Percentiles rank a stretch among this genome's conserved stretches.
phyloP scores from a whole-genome alignment of 2,329 filamentous ascomycete species.

The Ambrosiella xylebori region DNA sequence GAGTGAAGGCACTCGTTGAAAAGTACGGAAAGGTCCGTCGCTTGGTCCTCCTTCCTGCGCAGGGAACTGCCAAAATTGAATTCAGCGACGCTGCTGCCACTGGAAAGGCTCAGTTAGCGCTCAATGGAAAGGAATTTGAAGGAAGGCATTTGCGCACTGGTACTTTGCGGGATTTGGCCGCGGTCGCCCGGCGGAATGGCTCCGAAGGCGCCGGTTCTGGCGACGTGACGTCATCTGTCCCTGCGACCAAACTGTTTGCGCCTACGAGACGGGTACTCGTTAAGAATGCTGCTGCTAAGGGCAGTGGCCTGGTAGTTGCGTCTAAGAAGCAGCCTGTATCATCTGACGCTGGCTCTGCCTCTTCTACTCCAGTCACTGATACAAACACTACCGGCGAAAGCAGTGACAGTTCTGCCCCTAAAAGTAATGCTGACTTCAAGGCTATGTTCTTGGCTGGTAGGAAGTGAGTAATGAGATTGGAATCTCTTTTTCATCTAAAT shows the following conservation, averaged over 20 bases:
- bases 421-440: constrained; percentile 42
- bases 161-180: constrained; percentile 35
- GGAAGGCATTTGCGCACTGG: constrained; percentile 38
- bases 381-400: constrained; percentile 17
- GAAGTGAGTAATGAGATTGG: constrained; percentile 5
- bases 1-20: constrained; percentile 57
- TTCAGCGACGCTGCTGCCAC: constrained; percentile 53
- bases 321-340: constrained; percentile 21
- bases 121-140: constrained; percentile 39
- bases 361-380: constrained; percentile 3
- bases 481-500: not conserved
- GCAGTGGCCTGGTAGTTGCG: constrained; percentile 25
- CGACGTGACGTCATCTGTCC: not conserved
- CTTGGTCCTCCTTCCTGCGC: constrained; percentile 61
- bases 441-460: constrained; percentile 25
- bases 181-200: constrained; percentile 11
- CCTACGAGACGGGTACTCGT: constrained; percentile 17
- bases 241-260: constrained; percentile 10
- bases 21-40: constrained; percentile 55
- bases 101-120: constrained; percentile 49
- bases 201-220: not conserved
- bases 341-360: not conserved
- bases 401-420: constrained; percentile 19
- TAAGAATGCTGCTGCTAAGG: constrained; percentile 18
- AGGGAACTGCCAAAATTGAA: constrained; percentile 75